phyloP scores from a whole-genome alignment of 208 protist genomes.

The Zelonia costaricensis region DNA sequence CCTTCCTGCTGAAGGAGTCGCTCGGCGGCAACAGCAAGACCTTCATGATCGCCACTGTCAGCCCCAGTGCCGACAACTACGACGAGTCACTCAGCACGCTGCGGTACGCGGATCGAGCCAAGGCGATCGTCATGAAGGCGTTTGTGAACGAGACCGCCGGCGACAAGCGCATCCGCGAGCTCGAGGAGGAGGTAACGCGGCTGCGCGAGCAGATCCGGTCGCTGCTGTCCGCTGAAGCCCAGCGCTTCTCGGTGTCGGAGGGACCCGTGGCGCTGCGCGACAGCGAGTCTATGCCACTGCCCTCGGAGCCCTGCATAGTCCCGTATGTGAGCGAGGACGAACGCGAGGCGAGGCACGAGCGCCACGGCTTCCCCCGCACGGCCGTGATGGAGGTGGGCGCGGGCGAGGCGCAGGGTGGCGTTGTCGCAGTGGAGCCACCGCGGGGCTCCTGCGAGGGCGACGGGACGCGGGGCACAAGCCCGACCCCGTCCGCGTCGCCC shows the following conservation, averaged over 20 bases:
- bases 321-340: no score
- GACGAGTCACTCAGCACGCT: constrained; percentile 92
- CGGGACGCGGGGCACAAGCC: no score
- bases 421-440: no score
- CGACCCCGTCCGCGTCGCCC: no score
- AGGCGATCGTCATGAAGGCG: constrained; percentile 87
- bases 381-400: no score
- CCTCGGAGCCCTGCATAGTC: no score
- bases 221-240: constrained; percentile 29
- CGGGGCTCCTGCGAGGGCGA: no score
- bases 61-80: constrained; percentile 68
- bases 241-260: constrained; percentile 1
- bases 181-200: constrained; percentile 75
- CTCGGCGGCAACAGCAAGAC: constrained; percentile 93
- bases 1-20: constrained; percentile 88
- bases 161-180: constrained; percentile 85
- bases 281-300: no score
- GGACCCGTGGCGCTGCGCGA: neutral
- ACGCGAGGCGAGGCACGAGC: no score
- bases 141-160: constrained; percentile 87
- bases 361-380: no score
- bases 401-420: no score
- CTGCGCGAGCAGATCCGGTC: constrained; percentile 68
- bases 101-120: constrained; percentile 92
- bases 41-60: constrained; percentile 91